A percentile compares a stretch with the other conserved stretches of the same genome.
Evolutionary conservation across 1,139 yeast species (phyloP).

Genomic region (Suhomyces chickasaworum): DNA sequence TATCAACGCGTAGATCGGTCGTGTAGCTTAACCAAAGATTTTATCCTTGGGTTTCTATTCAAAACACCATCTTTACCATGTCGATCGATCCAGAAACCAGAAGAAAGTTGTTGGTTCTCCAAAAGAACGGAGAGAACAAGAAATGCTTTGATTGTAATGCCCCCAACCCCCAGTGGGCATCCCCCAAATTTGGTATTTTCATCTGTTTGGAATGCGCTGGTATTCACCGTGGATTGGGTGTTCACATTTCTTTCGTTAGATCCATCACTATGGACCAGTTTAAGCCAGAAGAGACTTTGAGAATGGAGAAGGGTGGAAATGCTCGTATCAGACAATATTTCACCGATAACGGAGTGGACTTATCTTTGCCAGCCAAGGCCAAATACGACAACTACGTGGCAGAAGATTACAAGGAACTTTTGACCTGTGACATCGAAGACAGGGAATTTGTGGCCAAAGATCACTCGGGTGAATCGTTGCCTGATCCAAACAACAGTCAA

Average conservation of each 20-base stretch:
- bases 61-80: slow-evolving; percentile 31
- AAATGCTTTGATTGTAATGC: slow-evolving; percentile 93
- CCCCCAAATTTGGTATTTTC: slow-evolving; percentile 95
- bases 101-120: slow-evolving; percentile 75
- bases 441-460: slow-evolving; percentile 67
- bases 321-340: slow-evolving; percentile 72
- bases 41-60: slow-evolving; percentile 1
- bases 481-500: slow-evolving; percentile 24
- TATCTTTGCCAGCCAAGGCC: slow-evolving; percentile 60
- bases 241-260: slow-evolving; percentile 93
- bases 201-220: slow-evolving; percentile 98
- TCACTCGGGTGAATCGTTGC: slow-evolving; percentile 55
- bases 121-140: slow-evolving; percentile 80
- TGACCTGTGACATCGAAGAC: slow-evolving; percentile 76
- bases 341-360: slow-evolving; percentile 70
- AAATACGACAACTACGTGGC: slow-evolving; percentile 91
- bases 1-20: neutral
- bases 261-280: slow-evolving; percentile 98
- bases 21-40: neutral
- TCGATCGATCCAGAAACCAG: slow-evolving; percentile 90
- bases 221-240: slow-evolving; percentile 93
- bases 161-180: slow-evolving; percentile 98
- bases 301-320: slow-evolving; percentile 97
- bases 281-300: slow-evolving; percentile 82
- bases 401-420: slow-evolving; percentile 85